Evolutionary conservation across 2,329 filamentous ascomycete species (phyloP), one percentile per base, ranked within the genome.

Genomic region (Ampelomyces quisqualis): DNA sequence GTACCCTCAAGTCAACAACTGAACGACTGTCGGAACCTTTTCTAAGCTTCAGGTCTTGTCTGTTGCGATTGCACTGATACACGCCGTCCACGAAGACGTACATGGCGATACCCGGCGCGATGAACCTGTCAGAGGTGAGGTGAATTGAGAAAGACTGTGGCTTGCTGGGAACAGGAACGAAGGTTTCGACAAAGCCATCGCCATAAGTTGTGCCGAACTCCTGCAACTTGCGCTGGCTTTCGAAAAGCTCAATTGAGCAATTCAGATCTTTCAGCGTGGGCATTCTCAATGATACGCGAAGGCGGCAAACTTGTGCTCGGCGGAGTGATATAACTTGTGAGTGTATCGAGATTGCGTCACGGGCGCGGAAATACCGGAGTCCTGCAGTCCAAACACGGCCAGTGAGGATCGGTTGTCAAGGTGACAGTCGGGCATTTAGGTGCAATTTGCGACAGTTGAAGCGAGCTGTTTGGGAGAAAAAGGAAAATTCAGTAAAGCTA

Each of bases 11-110:
- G 39, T 78, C 71, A 14, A 78, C 61, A 29, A 75, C 56, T 17
- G 68, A 55, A 10, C 51, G 55, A 19, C 48, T 65, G 33, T 67
- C 58, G 5, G 57, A 55, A 18, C 52, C 49, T 14, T 60, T 55
- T 7, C 51, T 45, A 9, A 59, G 56, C 38, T 66, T 60, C 21
- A 79, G 49, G 23, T 71, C 61, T 26, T 69, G 65, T 26, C 72
- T 67, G 56, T 77, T 77, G 41, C 78, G 75, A 45, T 80, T 80
- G 61, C 75, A 78, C 53, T 80, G 77, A 46, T 80, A 80, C 5
- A 74, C 60, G 13, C 78, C 78, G 49, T 81, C 78, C 27, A 80
- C 78, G 64, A 73, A 80, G 18, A 80, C 76, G 45, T 76, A 77
- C 58, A 77, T 73, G 2, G 76, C 72, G 8, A 81, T 59, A 0